Conservation (phyloP, 768 basidiomycete species). For the Termitomyces sp. region DNA sequence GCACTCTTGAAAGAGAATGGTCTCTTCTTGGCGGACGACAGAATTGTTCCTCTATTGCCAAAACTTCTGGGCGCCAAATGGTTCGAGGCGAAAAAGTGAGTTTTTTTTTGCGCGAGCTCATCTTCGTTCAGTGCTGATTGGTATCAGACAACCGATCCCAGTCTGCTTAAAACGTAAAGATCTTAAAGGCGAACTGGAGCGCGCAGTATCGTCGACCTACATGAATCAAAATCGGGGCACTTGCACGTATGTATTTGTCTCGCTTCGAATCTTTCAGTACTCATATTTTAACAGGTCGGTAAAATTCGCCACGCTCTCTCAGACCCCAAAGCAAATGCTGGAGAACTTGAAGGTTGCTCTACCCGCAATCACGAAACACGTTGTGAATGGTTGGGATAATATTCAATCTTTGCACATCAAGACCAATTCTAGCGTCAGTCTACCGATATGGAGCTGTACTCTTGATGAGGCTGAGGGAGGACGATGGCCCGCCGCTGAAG, state of each 20-base stretch:
- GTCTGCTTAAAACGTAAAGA: slow-evolving; percentile 87
- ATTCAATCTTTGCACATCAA: slow-evolving; percentile 87
- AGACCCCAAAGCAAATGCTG: slow-evolving; percentile 66
- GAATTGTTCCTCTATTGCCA: slow-evolving; percentile 83
- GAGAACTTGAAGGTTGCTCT: slow-evolving; percentile 76
- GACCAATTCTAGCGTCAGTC: slow-evolving; percentile 71
- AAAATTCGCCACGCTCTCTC: slow-evolving; percentile 73
- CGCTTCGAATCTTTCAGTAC: neutral
- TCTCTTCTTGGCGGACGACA: slow-evolving; percentile 90
- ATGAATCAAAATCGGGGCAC: slow-evolving; percentile 95
- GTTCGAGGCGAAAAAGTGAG: slow-evolving; percentile 95
- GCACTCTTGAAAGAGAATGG: slow-evolving; percentile 84
- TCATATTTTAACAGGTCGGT: slow-evolving; percentile 51
- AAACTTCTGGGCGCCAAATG: slow-evolving; percentile 83
- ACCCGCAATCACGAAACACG: slow-evolving; percentile 62
- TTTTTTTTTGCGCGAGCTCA: slow-evolving; percentile 1
- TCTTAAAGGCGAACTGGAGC: slow-evolving; percentile 88
- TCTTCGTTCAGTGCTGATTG: slow-evolving; percentile 5
- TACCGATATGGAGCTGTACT: slow-evolving; percentile 89
- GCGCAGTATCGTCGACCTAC: slow-evolving; percentile 90
- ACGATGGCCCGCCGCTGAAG: slow-evolving; percentile 39
- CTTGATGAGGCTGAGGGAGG: slow-evolving; percentile 57
- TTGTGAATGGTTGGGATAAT: slow-evolving; percentile 87
- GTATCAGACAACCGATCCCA: slow-evolving; percentile 83
- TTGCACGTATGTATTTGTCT: slow-evolving; percentile 63